Evolutionary conservation across 2,329 filamentous ascomycete genomes (phyloP).

Genomic region (Pestalotiopsis sp.): DNA sequence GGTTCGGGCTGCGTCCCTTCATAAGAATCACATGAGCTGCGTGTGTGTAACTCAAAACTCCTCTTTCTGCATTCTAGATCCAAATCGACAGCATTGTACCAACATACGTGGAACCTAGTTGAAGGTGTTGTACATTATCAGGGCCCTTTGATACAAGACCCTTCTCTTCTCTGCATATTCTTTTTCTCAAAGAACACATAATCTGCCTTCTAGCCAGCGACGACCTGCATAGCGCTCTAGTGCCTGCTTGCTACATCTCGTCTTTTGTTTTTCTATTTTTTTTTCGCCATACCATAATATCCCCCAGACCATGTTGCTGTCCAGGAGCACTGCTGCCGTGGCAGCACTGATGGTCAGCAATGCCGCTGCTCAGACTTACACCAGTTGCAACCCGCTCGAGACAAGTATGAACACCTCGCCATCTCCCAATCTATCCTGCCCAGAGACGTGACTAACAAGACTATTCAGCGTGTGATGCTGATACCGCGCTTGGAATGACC

Average conservation of each 20-base stretch:
- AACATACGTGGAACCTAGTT: background rate
- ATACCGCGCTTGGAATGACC: conserved; percentile 82
- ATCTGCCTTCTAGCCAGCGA: background rate
- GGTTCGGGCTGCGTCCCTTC: conserved; percentile 18
- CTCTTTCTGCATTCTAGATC: conserved; percentile 13
- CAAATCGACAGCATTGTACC: background rate
- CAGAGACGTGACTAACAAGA: background rate
- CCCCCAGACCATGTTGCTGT: conserved; percentile 24
- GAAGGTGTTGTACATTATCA: background rate
- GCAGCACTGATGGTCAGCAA: conserved; percentile 23
- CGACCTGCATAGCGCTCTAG: no score
- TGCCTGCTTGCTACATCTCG: background rate
- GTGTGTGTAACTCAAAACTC: conserved; percentile 12
- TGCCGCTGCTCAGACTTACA: conserved; percentile 31
- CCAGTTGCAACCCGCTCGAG: conserved; percentile 32
- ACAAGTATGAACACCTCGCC: conserved; percentile 24
- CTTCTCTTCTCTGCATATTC: background rate
- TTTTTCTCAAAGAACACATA: background rate
- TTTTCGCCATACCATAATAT: conserved; percentile 16
- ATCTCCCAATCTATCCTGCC: background rate
- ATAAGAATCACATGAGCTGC: conserved; percentile 19
- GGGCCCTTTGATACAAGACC: background rate
- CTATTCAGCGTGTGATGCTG: conserved; percentile 62
- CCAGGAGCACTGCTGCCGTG: conserved; percentile 21
- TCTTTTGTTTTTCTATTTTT: conserved; percentile 14